phyloP scores from a whole-genome alignment of 345 rosid genomes.

The Clausena lansium region DNA sequence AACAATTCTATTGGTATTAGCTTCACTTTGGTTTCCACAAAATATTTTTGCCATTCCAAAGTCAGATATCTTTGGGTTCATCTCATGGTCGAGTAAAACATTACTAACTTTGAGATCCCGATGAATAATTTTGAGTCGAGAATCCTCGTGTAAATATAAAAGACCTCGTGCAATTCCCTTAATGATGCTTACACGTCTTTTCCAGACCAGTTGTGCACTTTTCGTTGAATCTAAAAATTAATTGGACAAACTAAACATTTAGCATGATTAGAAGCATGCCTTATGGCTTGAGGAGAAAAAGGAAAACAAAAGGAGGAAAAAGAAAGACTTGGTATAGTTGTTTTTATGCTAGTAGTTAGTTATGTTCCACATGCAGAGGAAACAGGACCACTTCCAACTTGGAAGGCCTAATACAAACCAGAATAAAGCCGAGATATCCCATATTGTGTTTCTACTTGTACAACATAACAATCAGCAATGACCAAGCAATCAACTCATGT shows the following conservation, averaged over 20 bases:
- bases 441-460: background rate
- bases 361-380: background rate
- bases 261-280: no score
- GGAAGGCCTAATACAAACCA: background rate
- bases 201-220: conserved; percentile 10
- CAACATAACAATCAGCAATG: background rate
- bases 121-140: conserved; percentile 37
- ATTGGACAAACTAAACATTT: background rate
- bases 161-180: conserved; percentile 36
- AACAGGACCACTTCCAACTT: no score
- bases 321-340: background rate
- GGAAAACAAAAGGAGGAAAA: background rate
- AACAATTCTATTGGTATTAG: background rate
- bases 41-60: background rate
- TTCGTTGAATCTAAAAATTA: background rate
- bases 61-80: background rate
- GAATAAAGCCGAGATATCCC: background rate
- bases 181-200: conserved; percentile 25
- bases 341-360: background rate
- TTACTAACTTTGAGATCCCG: conserved; percentile 25
- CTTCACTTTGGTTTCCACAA: background rate
- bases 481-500: no score
- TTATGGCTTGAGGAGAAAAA: no score
- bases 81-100: background rate
- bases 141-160: conserved; percentile 40